Evolutionary conservation across 2,329 filamentous ascomycete species (phyloP).

Genomic region (Fusarium pseudograminearum): DNA sequence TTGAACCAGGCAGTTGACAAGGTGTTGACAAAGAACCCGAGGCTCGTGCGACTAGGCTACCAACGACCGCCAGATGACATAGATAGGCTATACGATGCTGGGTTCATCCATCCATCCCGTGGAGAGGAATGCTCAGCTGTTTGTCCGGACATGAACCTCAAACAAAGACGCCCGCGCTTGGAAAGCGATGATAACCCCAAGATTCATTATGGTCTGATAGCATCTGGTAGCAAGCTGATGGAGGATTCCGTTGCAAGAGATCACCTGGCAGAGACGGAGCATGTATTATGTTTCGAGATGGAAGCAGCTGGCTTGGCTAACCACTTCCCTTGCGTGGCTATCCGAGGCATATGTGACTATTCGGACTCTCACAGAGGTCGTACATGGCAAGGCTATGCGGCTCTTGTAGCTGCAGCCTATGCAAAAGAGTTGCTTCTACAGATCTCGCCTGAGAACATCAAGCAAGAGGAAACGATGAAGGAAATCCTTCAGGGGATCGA

Average conservation of each 20-base stretch:
- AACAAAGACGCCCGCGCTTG: background rate
- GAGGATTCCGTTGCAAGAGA: background rate
- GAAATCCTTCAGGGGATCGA: background rate
- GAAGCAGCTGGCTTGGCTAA: background rate
- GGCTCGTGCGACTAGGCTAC: accelerated
- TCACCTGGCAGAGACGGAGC: background rate
- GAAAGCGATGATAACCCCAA: accelerated
- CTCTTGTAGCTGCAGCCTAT: background rate
- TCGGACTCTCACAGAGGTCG: background rate
- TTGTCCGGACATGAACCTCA: accelerated
- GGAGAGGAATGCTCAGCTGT: background rate
- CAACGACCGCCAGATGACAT: background rate
- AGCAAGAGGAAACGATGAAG: background rate
- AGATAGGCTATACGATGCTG: background rate
- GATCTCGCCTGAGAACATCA: accelerated
- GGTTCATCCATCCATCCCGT: accelerated
- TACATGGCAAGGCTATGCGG: constrained; percentile 1
- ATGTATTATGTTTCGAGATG: background rate
- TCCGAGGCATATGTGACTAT: background rate
- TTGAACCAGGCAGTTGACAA: background rate
- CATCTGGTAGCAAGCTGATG: background rate
- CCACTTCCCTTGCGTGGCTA: background rate
- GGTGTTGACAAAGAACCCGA: accelerated
- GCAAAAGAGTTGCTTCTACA: background rate
- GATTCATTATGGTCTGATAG: background rate